These are phyloP conservation scores for Curvularia sp. DNA, from an alignment of 2,329 filamentous ascomycete genomes.

Conservation along the genomic window DNA sequence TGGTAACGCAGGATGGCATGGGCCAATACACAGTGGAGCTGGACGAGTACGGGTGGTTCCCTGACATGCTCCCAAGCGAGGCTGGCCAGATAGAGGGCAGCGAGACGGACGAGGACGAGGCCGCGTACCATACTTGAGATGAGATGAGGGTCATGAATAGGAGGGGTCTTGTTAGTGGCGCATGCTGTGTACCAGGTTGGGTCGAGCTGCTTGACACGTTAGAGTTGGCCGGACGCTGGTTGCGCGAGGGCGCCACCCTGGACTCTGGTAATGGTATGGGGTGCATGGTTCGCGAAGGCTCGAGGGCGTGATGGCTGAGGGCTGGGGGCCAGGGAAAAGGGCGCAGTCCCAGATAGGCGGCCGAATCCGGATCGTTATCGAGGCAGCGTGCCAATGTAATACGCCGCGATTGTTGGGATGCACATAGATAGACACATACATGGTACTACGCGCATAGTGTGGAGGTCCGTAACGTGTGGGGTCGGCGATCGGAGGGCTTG, in stretches of 20 bases:
- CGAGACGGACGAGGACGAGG: conserved; percentile 42
- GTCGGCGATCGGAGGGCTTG: conserved; percentile 21
- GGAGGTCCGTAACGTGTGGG: conserved; percentile 29
- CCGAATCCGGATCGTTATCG: conserved; percentile 40
- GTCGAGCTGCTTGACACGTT: conserved; percentile 11
- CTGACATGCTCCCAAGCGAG: conserved; percentile 58
- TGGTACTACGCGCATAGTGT: conserved; percentile 1
- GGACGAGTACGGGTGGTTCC: conserved; percentile 59
- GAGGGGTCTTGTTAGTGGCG: conserved; percentile 6
- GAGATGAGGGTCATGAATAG: conserved; percentile 1
- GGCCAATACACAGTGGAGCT: conserved; percentile 59
- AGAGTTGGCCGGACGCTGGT: conserved; percentile 19
- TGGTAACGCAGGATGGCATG: conserved; percentile 54
- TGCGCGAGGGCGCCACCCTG: conserved; percentile 18
- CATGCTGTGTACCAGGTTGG: background rate
- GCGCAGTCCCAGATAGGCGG: conserved; percentile 24
- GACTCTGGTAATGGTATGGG: conserved; percentile 12
- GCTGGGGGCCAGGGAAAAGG: conserved; percentile 19
- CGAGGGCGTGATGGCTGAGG: background rate
- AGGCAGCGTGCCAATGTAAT: conserved; percentile 33
- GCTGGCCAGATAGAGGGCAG: conserved; percentile 44
- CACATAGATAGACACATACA: no score
- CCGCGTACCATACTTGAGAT: conserved; percentile 44
- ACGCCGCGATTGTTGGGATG: conserved; percentile 32
- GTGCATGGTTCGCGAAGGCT: conserved; percentile 8